Evolutionary conservation across 164 flowering plant species (phyloP).

Genomic region (Taxillus chinensis): DNA sequence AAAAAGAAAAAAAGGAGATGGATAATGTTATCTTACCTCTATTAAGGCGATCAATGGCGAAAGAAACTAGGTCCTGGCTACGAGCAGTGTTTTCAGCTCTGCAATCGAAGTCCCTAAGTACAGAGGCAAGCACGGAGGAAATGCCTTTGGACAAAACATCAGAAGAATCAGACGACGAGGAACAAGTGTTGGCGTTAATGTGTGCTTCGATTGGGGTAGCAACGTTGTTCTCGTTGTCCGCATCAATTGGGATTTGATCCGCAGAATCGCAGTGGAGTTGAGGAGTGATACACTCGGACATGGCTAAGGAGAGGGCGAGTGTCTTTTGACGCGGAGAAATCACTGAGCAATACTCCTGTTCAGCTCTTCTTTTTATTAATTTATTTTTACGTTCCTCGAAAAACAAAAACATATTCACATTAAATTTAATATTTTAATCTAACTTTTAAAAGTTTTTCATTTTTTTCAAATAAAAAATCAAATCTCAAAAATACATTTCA

Average conservation of each 20-base stretch:
- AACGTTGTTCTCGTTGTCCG: neutral
- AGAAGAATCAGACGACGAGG: conserved; percentile 33
- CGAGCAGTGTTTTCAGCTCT: conserved; percentile 33
- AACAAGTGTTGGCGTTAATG: neutral
- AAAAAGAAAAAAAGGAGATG: too few relatives aligned
- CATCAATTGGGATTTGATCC: neutral
- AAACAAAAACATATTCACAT: too few relatives aligned
- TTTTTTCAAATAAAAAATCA: too few relatives aligned
- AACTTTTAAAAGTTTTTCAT: too few relatives aligned
- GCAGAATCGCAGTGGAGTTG: neutral
- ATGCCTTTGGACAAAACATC: conserved; percentile 35
- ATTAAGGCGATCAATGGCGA: conserved; percentile 55
- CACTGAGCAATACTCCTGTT: too few relatives aligned
- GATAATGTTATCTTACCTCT: conserved; percentile 21
- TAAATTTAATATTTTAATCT: too few relatives aligned
- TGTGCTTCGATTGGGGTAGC: neutral
- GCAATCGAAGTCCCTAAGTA: conserved; percentile 50
- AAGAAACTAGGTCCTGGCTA: conserved; percentile 52
- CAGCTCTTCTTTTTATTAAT: too few relatives aligned
- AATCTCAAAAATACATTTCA: too few relatives aligned
- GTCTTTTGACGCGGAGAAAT: too few relatives aligned
- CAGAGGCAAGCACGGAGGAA: conserved; percentile 34
- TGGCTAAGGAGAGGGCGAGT: too few relatives aligned
- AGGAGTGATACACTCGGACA: too few relatives aligned
- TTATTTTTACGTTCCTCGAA: too few relatives aligned